These are phyloP conservation scores for Lodderomyces pseudojiufengensis DNA, from an alignment of 1,139 yeast genomes.

Conservation along the genomic window DNA sequence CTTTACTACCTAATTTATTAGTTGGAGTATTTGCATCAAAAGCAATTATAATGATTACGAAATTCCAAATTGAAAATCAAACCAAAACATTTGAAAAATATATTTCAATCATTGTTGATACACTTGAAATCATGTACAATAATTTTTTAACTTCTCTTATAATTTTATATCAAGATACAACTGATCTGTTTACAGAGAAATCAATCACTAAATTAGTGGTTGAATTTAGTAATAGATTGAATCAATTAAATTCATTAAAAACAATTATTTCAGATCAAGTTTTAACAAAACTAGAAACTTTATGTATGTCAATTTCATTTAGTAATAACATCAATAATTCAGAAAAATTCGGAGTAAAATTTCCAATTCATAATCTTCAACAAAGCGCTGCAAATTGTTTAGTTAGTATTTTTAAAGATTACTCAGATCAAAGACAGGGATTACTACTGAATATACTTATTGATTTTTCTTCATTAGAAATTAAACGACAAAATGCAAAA, in stretches of 20 bases:
- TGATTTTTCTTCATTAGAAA: slow-evolving; percentile 47
- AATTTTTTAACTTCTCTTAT: background rate
- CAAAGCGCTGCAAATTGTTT: slow-evolving; percentile 10
- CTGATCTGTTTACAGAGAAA: background rate
- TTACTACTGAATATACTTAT: slow-evolving; percentile 58
- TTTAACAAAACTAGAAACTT: slow-evolving; percentile 11
- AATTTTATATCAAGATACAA: background rate
- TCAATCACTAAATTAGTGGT: slow-evolving; percentile 2
- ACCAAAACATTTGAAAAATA: slow-evolving; percentile 1
- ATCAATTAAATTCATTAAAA: slow-evolving; percentile 8
- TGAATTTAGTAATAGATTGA: slow-evolving; percentile 8
- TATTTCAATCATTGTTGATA: background rate
- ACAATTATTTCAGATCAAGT: slow-evolving; percentile 9
- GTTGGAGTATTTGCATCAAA: slow-evolving; percentile 1
- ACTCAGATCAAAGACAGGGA: slow-evolving; percentile 51
- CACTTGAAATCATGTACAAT: background rate
- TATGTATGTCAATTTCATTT: slow-evolving; percentile 8
- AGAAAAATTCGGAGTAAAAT: slow-evolving; percentile 2
- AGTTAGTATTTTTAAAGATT: slow-evolving; percentile 35
- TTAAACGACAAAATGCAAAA: slow-evolving; percentile 38
- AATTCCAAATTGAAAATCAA: background rate
- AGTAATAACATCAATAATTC: slow-evolving; percentile 8
- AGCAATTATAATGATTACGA: background rate
- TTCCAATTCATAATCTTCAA: slow-evolving; percentile 10
- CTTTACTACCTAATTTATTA: slow-evolving; percentile 1